These are phyloP conservation scores for Ceriops tagal DNA, from an alignment of 345 rosid species.

Conservation along the genomic window DNA sequence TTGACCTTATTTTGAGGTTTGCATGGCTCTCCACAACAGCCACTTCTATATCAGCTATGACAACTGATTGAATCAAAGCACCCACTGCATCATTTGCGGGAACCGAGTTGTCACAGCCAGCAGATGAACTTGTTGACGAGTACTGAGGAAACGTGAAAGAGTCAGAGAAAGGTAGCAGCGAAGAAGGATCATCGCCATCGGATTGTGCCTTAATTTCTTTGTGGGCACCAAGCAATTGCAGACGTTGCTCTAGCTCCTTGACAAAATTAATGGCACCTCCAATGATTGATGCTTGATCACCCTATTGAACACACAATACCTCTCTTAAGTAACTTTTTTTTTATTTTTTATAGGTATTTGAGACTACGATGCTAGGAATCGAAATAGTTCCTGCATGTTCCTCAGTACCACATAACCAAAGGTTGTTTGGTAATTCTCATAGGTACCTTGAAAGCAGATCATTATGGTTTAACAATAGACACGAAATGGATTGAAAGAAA, in stretches of 20 bases:
- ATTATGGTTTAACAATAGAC: neutral
- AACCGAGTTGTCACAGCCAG: conserved; percentile 15
- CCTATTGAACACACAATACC: conserved; percentile 16
- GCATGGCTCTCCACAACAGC: conserved; percentile 84
- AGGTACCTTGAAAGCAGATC: no score
- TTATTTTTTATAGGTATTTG: neutral
- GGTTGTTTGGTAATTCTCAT: no score
- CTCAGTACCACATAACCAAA: no score
- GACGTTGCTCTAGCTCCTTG: conserved; percentile 41
- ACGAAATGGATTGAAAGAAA: neutral
- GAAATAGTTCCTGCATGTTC: no score
- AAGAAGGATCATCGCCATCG: conserved; percentile 16
- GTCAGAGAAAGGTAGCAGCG: conserved; percentile 43
- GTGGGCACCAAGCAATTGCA: conserved; percentile 29
- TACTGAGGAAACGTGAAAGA: conserved; percentile 69
- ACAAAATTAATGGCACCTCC: conserved; percentile 54
- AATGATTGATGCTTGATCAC: conserved; percentile 51
- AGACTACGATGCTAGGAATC: neutral
- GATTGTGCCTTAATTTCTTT: conserved; percentile 32
- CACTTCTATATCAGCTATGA: conserved; percentile 76
- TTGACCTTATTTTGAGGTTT: conserved; percentile 70
- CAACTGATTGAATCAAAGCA: conserved; percentile 2
- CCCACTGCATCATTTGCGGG: conserved; percentile 18
- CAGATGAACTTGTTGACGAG: conserved; percentile 36
- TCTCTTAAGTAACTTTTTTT: no score